These are phyloP conservation scores for Zygosaccharomyces kombuchaensis DNA, from an alignment of 805 yeast species.

Conservation along the genomic window DNA sequence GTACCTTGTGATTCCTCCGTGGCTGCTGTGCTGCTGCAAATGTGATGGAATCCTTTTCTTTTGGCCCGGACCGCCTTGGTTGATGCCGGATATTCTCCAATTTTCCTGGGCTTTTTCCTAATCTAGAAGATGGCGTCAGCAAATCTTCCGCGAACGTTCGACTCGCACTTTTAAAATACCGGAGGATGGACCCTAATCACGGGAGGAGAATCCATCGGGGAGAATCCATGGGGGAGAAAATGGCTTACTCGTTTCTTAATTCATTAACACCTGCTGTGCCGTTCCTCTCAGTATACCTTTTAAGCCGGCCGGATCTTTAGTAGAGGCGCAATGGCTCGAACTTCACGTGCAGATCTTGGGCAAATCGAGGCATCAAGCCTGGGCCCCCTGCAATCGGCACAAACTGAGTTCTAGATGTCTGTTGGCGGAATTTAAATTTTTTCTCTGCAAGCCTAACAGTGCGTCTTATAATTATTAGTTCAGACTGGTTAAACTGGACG, in stretches of 20 bases:
- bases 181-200: no score
- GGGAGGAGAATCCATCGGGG: no score
- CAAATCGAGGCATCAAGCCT: neutral
- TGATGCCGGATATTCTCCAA: no score
- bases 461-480: neutral
- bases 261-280: neutral
- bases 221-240: neutral
- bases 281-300: neutral
- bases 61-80: no score
- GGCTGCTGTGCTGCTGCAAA: no score
- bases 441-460: neutral
- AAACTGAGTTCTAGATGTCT: slow-evolving; percentile 3
- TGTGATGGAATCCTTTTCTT: no score
- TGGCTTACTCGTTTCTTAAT: neutral
- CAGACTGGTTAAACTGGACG: neutral
- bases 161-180: no score
- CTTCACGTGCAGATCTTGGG: neutral
- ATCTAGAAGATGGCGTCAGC: no score
- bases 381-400: neutral
- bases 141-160: no score
- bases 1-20: no score
- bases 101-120: no score
- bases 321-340: neutral
- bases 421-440: neutral
- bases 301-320: neutral